A percentile compares a stretch with the other conserved stretches of the same genome.
phyloP scores from a whole-genome alignment of 495 filamentous ascomycete genomes.

The Cercophora scortea region DNA sequence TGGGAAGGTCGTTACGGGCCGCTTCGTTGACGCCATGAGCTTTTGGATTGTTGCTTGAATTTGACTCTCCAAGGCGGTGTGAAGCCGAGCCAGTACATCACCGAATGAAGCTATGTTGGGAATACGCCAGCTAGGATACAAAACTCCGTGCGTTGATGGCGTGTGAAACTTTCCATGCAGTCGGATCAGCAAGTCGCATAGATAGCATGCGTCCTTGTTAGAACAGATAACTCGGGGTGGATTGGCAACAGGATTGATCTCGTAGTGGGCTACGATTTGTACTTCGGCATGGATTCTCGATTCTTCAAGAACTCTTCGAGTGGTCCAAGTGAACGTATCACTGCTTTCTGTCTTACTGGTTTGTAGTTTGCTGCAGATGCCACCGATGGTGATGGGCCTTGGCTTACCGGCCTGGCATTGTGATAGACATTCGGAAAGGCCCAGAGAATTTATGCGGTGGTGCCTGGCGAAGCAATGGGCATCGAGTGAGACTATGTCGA shows the following conservation, averaged over 20 bases:
- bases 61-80: conserved; percentile 1
- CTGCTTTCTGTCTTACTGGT: neutral
- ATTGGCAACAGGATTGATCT: conserved; percentile 12
- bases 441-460: neutral
- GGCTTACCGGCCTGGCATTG: neutral
- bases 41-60: neutral
- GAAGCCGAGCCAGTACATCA: conserved; percentile 1
- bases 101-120: conserved; percentile 5
- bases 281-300: conserved; percentile 44
- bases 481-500: conserved; percentile 18
- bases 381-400: neutral
- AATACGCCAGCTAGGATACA: conserved; percentile 33
- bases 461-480: conserved; percentile 12
- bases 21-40: neutral
- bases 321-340: neutral
- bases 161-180: conserved; percentile 33
- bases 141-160: conserved; percentile 30
- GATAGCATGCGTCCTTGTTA: conserved; percentile 43
- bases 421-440: neutral
- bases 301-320: conserved; percentile 7
- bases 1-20: neutral
- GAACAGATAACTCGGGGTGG: conserved; percentile 40
- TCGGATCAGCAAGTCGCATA: conserved; percentile 37
- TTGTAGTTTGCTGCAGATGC: neutral
- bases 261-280: conserved; percentile 37